These are phyloP conservation scores for Ophiosphaerella narmari DNA, from an alignment of 2,329 filamentous ascomycete species.

Conservation along the genomic window DNA sequence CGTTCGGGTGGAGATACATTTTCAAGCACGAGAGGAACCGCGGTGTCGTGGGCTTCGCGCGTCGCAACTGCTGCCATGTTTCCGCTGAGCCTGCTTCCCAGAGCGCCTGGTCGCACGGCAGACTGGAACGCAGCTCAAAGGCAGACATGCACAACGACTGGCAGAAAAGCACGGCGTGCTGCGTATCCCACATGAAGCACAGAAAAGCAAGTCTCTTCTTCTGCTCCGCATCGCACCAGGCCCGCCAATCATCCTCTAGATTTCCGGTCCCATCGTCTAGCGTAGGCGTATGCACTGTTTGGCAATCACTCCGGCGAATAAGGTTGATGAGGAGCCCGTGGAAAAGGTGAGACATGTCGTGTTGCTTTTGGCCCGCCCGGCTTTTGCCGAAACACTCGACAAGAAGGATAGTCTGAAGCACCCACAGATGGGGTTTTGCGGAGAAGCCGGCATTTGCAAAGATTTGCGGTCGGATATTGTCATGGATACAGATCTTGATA, in stretches of 20 bases:
- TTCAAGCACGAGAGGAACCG: constrained; percentile 60
- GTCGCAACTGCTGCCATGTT: constrained; percentile 54
- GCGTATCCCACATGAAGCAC: constrained; percentile 70
- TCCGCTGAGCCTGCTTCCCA: constrained; percentile 64
- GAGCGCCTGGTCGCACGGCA: constrained; percentile 59
- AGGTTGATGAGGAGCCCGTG: constrained; percentile 61
- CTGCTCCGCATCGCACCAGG: constrained; percentile 61
- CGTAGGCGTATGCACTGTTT: constrained; percentile 49
- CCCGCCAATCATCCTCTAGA: constrained; percentile 56
- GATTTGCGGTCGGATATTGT: constrained; percentile 63
- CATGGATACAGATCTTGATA: constrained; percentile 60
- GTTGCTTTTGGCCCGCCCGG: constrained; percentile 65
- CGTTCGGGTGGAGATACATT: constrained; percentile 57
- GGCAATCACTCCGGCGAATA: constrained; percentile 59
- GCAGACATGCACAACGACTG: constrained; percentile 70
- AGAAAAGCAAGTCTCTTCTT: constrained; percentile 63
- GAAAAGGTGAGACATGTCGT: constrained; percentile 67
- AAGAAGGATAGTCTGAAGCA: constrained; percentile 64
- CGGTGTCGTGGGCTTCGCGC: constrained; percentile 44
- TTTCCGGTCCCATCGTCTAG: constrained; percentile 44
- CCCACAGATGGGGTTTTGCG: constrained; percentile 64
- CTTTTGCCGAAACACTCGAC: constrained; percentile 70
- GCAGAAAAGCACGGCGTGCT: constrained; percentile 68
- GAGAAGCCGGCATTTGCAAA: constrained; percentile 63
- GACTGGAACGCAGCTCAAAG: constrained; percentile 62